These are phyloP conservation scores for Tuctoria greenei DNA, from an alignment of 176 grass and related monocot species.

Conservation along the genomic window DNA sequence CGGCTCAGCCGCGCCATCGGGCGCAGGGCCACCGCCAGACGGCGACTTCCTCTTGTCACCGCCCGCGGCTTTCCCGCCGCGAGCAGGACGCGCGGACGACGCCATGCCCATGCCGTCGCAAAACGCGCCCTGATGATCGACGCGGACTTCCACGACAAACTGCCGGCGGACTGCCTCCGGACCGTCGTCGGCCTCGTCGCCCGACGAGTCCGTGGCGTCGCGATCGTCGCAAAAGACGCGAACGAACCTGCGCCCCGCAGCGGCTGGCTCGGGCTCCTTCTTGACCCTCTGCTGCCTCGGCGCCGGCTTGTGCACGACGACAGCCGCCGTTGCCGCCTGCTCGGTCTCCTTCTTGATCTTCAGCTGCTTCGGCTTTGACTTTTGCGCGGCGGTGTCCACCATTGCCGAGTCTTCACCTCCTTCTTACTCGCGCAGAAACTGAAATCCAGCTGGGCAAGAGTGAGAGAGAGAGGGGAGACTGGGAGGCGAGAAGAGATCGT, in stretches of 20 bases:
- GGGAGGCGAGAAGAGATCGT: neutral
- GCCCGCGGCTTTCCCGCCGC: neutral
- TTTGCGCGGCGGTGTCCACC: neutral
- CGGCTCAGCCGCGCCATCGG: neutral
- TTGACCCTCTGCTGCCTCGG: neutral
- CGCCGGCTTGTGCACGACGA: neutral
- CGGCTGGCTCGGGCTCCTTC: neutral
- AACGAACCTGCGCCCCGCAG: neutral
- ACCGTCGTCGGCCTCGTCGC: slow-evolving; percentile 13
- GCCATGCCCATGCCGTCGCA: no score
- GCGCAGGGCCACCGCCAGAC: no score
- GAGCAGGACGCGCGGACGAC: neutral
- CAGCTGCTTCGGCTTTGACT: neutral
- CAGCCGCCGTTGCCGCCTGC: no score
- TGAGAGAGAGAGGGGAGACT: neutral
- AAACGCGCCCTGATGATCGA: slow-evolving; percentile 23
- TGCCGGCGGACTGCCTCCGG: slow-evolving; percentile 10
- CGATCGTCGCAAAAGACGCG: slow-evolving; percentile 38
- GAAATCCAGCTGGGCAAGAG: neutral
- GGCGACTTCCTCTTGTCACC: neutral
- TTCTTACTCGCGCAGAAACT: neutral
- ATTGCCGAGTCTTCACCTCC: neutral
- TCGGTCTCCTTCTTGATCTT: neutral
- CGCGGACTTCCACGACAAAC: slow-evolving; percentile 37
- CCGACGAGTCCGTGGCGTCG: slow-evolving; percentile 55